A percentile compares a stretch with the other conserved stretches of the same genome.
Conservation (phyloP, 495 filamentous ascomycete species). For the Hypomontagnella monticulosa region DNA sequence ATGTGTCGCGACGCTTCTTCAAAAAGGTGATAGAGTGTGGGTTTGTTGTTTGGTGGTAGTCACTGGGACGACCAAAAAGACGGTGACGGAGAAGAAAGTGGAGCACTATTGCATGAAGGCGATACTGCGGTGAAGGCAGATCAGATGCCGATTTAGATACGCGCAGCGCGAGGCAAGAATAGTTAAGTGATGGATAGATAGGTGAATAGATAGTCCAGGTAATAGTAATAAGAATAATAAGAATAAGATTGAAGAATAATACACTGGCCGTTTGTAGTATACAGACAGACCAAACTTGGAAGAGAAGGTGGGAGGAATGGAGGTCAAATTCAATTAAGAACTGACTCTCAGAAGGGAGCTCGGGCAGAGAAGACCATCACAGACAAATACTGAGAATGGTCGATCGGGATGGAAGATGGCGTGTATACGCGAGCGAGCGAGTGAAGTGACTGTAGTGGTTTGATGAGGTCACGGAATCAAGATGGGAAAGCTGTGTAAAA, state of each 20-base stretch:
- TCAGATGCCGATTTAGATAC: constrained; percentile 24
- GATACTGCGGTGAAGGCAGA: constrained; percentile 42
- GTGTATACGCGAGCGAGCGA: constrained; percentile 20
- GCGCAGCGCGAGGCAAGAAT: constrained; percentile 27
- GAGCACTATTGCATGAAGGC: constrained; percentile 55
- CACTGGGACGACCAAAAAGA: constrained; percentile 44
- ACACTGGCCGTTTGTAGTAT: constrained; percentile 33
- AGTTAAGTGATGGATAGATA: constrained; percentile 8
- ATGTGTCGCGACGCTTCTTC: constrained; percentile 13
- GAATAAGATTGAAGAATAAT: constrained; percentile 31
- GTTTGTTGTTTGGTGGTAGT: constrained; percentile 39
- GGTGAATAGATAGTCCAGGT: constrained; percentile 4
- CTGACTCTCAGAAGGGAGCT: constrained; percentile 28
- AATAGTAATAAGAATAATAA: constrained; percentile 17
- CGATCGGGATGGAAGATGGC: constrained; percentile 34
- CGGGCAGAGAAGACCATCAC: constrained; percentile 26
- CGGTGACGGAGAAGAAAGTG: constrained; percentile 35
- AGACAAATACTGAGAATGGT: constrained; percentile 26
- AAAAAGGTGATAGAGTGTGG: constrained; percentile 10
- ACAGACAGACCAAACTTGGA: constrained; percentile 18
- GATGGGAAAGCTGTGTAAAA: constrained; percentile 27
- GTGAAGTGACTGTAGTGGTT: constrained; percentile 17
- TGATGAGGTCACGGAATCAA: constrained; percentile 43
- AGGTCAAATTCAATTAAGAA: constrained; percentile 49
- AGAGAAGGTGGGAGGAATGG: constrained; percentile 5